Percentiles rank a stretch among this genome's conserved stretches.
phyloP scores from a whole-genome alignment of 345 rosid genomes.

The Laguncularia racemosa region DNA sequence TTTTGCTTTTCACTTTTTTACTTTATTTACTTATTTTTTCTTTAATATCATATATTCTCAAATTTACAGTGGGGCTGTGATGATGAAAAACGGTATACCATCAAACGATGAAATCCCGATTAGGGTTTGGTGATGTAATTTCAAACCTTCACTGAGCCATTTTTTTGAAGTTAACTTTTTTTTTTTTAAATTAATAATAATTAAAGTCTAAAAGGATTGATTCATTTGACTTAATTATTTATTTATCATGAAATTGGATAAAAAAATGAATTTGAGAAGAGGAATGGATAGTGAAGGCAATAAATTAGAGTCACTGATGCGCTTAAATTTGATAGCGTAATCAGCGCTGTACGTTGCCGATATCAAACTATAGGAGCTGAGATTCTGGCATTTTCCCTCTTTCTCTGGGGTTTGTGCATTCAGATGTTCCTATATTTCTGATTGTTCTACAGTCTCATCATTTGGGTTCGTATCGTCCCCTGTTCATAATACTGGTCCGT shows the following conservation, averaged over 20 bases:
- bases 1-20: not conserved
- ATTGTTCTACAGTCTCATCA: too few relatives aligned
- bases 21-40: rapidly evolving
- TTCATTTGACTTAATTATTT: too few relatives aligned
- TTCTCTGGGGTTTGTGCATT: conserved; percentile 28
- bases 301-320: conserved; percentile 73
- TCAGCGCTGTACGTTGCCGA: conserved; percentile 82
- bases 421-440: conserved; percentile 33
- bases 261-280: not conserved
- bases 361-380: conserved; percentile 19
- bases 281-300: conserved; percentile 24
- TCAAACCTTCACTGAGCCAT: conserved; percentile 10
- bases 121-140: conserved; percentile 5
- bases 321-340: conserved; percentile 28
- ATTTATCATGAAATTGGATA: too few relatives aligned
- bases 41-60: not conserved
- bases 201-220: too few relatives aligned
- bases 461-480: too few relatives aligned
- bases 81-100: conserved; percentile 33
- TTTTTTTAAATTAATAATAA: too few relatives aligned
- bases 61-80: conserved; percentile 22
- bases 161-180: conserved; percentile 11
- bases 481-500: too few relatives aligned
- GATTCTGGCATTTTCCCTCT: conserved; percentile 32
- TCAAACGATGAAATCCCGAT: conserved; percentile 43